Conservation (phyloP, 1,284 basidiomycete genomes). For the Chalciporus piperatoides region DNA sequence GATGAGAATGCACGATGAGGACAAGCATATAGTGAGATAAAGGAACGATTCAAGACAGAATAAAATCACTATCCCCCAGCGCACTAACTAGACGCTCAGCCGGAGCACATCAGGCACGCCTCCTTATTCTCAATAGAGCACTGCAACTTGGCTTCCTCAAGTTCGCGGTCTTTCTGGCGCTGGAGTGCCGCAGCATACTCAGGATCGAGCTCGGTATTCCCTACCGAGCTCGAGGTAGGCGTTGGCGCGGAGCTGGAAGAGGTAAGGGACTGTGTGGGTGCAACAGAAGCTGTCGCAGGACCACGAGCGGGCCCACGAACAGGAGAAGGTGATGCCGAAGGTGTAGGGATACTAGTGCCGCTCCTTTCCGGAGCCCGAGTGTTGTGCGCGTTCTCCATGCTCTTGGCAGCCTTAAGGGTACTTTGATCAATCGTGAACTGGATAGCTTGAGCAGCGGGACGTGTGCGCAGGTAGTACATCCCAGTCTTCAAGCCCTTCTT, state of each 20-base stretch:
- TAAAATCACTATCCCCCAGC: neutral
- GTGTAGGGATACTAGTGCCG: constrained; percentile 31
- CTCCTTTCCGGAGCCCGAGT: constrained; percentile 16
- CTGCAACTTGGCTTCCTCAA: constrained; percentile 75
- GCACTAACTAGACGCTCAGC: constrained; percentile 37
- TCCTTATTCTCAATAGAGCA: constrained; percentile 91
- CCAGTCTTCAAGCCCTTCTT: constrained; percentile 99
- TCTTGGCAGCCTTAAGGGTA: constrained; percentile 72
- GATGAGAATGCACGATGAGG: constrained; percentile 5
- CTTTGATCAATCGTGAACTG: constrained; percentile 96
- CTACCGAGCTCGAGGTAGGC: constrained; percentile 37
- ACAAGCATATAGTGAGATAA: constrained; percentile 3
- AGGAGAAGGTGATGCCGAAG: constrained; percentile 38
- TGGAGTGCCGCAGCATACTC: constrained; percentile 82
- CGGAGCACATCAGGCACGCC: constrained; percentile 83
- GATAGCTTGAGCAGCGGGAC: constrained; percentile 92
- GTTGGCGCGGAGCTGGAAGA: constrained; percentile 26
- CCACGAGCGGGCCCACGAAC: constrained; percentile 13
- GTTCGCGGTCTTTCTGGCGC: constrained; percentile 69
- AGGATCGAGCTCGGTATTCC: constrained; percentile 62
- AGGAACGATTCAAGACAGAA: constrained; percentile 8
- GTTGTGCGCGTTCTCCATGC: constrained; percentile 37
- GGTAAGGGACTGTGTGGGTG: constrained; percentile 5
- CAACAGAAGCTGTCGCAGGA: constrained; percentile 7
- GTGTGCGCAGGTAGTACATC: constrained; percentile 95